These are phyloP conservation scores for Boletus semigastroideus DNA, from an alignment of 1,284 basidiomycete genomes.

Conservation along the genomic window DNA sequence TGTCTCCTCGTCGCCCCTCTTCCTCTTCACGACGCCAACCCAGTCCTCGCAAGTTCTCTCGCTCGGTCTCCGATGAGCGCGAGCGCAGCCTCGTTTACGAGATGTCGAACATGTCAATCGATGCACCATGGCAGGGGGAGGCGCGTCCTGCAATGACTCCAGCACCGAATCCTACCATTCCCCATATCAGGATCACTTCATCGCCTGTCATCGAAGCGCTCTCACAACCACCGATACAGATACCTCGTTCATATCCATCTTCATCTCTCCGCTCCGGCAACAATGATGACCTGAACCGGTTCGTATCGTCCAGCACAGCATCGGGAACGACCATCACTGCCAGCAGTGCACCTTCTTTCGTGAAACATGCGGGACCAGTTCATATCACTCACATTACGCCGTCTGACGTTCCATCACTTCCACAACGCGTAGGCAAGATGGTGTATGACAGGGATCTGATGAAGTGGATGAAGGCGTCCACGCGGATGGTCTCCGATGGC, in stretches of 20 bases:
- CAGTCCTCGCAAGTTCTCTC: slow-evolving; percentile 29
- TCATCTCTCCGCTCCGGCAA: slow-evolving; percentile 49
- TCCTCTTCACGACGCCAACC: slow-evolving; percentile 20
- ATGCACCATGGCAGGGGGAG: slow-evolving; percentile 32
- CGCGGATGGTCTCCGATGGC: slow-evolving; percentile 33
- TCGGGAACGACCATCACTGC: slow-evolving; percentile 73
- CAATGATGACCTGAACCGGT: slow-evolving; percentile 78
- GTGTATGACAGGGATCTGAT: slow-evolving; percentile 77
- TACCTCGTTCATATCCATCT: slow-evolving; percentile 45
- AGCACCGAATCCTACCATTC: slow-evolving; percentile 27
- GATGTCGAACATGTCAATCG: slow-evolving; percentile 38
- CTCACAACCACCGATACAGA: slow-evolving; percentile 15
- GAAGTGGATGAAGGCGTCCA: slow-evolving; percentile 77
- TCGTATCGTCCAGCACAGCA: slow-evolving; percentile 79
- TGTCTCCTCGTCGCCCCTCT: slow-evolving; percentile 29
- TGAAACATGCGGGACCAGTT: slow-evolving; percentile 78
- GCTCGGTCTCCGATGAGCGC: slow-evolving; percentile 26
- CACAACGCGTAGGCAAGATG: slow-evolving; percentile 84
- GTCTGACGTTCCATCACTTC: slow-evolving; percentile 69
- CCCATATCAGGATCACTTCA: slow-evolving; percentile 30
- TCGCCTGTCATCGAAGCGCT: slow-evolving; percentile 21
- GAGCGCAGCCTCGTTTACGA: slow-evolving; percentile 29
- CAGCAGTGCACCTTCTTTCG: slow-evolving; percentile 73
- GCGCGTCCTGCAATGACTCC: slow-evolving; percentile 2
- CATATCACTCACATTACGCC: slow-evolving; percentile 80